Evolutionary conservation across 306 rosid species (phyloP).

Genomic region (Rosa lucieae): DNA sequence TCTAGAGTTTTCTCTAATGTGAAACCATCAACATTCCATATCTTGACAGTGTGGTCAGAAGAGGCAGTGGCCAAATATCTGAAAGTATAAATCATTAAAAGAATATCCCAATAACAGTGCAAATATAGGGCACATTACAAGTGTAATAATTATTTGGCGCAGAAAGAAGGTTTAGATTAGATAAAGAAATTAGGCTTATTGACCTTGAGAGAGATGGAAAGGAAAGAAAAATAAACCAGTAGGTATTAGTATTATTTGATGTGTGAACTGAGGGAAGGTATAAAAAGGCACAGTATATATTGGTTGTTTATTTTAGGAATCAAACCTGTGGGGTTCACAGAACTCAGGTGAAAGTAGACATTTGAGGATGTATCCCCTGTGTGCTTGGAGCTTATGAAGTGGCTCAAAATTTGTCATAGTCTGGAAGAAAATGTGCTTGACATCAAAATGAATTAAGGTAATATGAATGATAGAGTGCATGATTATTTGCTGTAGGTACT

Average conservation of each 20-base stretch:
- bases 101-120: not conserved
- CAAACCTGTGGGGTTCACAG: conserved; percentile 92
- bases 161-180: conserved; percentile 10
- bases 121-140: not conserved
- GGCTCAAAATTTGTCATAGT: conserved; percentile 99
- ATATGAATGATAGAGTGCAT: conserved; percentile 1
- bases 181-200: not conserved
- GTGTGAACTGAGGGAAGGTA: not conserved
- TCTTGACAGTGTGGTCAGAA: conserved; percentile 87
- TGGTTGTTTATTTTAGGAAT: conserved; percentile 8
- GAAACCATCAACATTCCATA: conserved; percentile 99
- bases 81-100: conserved; percentile 12
- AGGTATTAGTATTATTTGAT: not conserved
- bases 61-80: conserved; percentile 99
- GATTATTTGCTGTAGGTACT: conserved; percentile 17
- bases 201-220: not conserved
- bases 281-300: not conserved
- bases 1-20: conserved; percentile 84
- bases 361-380: conserved; percentile 88
- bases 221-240: not conserved
- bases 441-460: conserved; percentile 24
- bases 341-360: conserved; percentile 96
- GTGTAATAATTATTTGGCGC: not conserved
- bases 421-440: conserved; percentile 46
- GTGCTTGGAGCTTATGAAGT: conserved; percentile 99